Evolutionary conservation across 345 rosid species (phyloP), one percentile per base, ranked within the genome.

Genomic region (Syzygium aqueum): DNA sequence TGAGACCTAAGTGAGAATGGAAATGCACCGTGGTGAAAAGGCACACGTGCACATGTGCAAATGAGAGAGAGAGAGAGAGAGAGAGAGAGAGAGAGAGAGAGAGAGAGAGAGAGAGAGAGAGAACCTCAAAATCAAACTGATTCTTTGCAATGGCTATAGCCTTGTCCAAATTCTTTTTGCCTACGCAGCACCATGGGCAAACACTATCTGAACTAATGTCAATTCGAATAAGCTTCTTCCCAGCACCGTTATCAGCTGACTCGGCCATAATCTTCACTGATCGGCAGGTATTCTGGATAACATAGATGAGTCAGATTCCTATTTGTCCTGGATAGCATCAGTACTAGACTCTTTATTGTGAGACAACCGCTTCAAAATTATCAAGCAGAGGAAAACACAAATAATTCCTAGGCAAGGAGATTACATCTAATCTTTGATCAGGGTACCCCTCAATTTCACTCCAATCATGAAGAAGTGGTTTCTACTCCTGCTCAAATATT

Each of bases 121-220:
- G 90, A 90, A 91, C 96, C 97, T 95, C 95, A 90, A 95, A 95
- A 90, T 93, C 92, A 87, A 90, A 97, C 86, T 89, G 92, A 86
- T 96, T 94, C 90, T 91, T 93, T 23, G 94, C 88, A 67, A 91
- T 89, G 89, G 94, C 94, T 86, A 96, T 91, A 54, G 98, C 98
- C 89, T 93, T 95, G 92, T 96, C 97, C 90, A 96, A 90, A 89
- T 97, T 93, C 87, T 87, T 94, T 93, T 97, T 96, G 3, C 97
- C 98, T 46, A 95, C 94, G 85, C 92, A 95, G 88, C 98, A 97
- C 98, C 97, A 96, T 13, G 98, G 97, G 84, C 98, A 96, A 59
- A 97, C 95, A 8, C 97, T 90, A 90, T 97, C 99, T 25, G 98
- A 96, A 91, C 94, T 94, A 54, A 97, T 80, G 87, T 95, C 98